These are phyloP conservation scores for Lipomyces chichibuensis DNA, from an alignment of 805 yeast genomes.

Conservation along the genomic window DNA sequence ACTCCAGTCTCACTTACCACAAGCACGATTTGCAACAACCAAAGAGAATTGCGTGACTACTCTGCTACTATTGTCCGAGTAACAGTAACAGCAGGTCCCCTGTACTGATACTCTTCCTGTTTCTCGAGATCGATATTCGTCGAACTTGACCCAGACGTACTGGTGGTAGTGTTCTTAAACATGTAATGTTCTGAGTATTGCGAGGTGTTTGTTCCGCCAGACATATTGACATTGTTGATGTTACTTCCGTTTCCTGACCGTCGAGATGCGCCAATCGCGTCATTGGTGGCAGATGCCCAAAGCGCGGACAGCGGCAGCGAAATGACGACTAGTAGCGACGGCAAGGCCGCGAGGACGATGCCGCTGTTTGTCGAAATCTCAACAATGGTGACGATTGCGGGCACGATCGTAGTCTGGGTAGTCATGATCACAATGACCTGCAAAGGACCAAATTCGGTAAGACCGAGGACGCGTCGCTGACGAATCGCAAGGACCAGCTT, in stretches of 20 bases:
- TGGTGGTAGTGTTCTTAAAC: constrained; percentile 15
- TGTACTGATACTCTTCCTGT: constrained; percentile 9
- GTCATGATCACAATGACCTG: constrained; percentile 82
- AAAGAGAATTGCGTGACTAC: neutral
- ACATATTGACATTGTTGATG: constrained; percentile 5
- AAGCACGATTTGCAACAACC: neutral
- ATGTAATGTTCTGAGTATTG: neutral
- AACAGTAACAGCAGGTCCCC: constrained; percentile 18
- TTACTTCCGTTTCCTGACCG: constrained; percentile 14
- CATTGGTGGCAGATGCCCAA: constrained; percentile 79
- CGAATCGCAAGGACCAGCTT: constrained; percentile 72
- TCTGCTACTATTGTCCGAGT: constrained; percentile 31
- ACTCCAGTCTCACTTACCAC: neutral
- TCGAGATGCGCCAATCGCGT: constrained; percentile 26
- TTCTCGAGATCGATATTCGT: constrained; percentile 27
- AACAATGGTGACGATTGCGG: constrained; percentile 67
- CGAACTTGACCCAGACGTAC: constrained; percentile 6
- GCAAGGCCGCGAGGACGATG: constrained; percentile 51
- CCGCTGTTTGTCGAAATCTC: constrained; percentile 49
- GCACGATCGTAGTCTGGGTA: constrained; percentile 77
- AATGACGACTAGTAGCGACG: constrained; percentile 64
- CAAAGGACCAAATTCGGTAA: constrained; percentile 78
- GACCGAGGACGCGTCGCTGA: constrained; percentile 74
- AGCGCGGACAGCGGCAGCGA: constrained; percentile 81
- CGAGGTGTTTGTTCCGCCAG: neutral